These are phyloP conservation scores for Chloropicon primus DNA, from an alignment of 139 green algal species.

Conservation along the genomic window DNA sequence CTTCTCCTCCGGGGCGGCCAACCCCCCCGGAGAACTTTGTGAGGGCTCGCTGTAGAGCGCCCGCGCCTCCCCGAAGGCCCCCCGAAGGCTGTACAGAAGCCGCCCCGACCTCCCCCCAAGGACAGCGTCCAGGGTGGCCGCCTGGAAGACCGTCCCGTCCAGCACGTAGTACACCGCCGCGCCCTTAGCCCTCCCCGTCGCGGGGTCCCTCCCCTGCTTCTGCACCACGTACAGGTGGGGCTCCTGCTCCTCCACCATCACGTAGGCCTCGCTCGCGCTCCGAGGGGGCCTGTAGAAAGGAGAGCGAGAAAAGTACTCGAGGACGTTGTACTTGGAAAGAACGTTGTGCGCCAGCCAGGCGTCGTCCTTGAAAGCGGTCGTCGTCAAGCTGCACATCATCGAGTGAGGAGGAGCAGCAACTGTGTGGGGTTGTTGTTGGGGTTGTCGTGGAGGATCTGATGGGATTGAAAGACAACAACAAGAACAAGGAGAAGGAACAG, in stretches of 20 bases:
- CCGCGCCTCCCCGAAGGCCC: neutral
- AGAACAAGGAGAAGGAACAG: too few relatives aligned
- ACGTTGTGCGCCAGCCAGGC: neutral
- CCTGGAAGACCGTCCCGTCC: neutral
- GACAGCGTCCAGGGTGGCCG: neutral
- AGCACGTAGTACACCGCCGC: neutral
- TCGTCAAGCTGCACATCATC: too few relatives aligned
- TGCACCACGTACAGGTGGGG: neutral
- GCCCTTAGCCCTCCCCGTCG: neutral
- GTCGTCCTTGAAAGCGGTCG: neutral
- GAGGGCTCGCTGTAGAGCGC: neutral
- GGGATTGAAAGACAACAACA: too few relatives aligned
- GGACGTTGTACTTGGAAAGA: neutral
- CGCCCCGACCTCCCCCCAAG: neutral
- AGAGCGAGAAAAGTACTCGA: neutral
- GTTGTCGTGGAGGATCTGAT: too few relatives aligned
- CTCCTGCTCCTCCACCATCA: neutral
- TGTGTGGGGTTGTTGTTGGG: too few relatives aligned
- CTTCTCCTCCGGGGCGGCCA: neutral
- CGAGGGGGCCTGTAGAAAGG: neutral
- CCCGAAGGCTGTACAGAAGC: neutral
- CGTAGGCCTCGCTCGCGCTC: neutral
- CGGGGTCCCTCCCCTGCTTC: neutral
- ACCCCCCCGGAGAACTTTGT: too few relatives aligned
- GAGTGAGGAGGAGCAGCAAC: too few relatives aligned